These are phyloP conservation scores for Agrocybe praecox DNA, from an alignment of 768 basidiomycete genomes.

Conservation along the genomic window DNA sequence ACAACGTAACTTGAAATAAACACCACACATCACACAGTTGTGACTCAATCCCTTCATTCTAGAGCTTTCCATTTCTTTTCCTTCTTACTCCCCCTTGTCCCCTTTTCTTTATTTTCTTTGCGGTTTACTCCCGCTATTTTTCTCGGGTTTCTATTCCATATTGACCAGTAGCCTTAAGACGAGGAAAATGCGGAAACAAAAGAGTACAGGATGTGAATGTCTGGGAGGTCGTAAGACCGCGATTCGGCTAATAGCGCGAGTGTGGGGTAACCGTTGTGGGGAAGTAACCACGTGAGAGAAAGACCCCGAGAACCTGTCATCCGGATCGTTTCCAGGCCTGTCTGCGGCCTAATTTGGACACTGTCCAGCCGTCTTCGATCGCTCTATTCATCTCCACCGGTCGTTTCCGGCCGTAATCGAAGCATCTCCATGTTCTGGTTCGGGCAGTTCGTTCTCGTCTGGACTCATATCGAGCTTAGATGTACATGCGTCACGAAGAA, in stretches of 20 bases:
- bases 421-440: too few species aligned
- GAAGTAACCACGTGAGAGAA: slow-evolving; percentile 15
- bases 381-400: neutral
- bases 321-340: slow-evolving; percentile 13
- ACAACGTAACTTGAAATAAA: slow-evolving; percentile 18
- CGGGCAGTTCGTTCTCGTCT: too few species aligned
- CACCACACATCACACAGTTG: slow-evolving; percentile 11
- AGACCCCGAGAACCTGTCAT: slow-evolving; percentile 5
- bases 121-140: neutral
- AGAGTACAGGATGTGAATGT: neutral
- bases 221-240: neutral
- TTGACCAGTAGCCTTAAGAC: too few species aligned
- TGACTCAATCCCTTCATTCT: slow-evolving; percentile 19
- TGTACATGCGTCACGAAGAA: too few species aligned
- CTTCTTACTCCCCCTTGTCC: slow-evolving; percentile 2
- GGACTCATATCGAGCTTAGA: neutral
- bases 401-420: neutral
- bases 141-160: neutral
- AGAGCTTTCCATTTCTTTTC: slow-evolving; percentile 19
- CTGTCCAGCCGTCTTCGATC: neutral
- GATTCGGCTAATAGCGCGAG: neutral
- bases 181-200: too few species aligned
- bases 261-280: slow-evolving; percentile 21
- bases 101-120: neutral
- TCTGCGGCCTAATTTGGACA: neutral